Evolutionary conservation across 805 yeast genomes (phyloP), one percentile per base, ranked within the genome.

Genomic region (Brettanomyces anomalus): DNA sequence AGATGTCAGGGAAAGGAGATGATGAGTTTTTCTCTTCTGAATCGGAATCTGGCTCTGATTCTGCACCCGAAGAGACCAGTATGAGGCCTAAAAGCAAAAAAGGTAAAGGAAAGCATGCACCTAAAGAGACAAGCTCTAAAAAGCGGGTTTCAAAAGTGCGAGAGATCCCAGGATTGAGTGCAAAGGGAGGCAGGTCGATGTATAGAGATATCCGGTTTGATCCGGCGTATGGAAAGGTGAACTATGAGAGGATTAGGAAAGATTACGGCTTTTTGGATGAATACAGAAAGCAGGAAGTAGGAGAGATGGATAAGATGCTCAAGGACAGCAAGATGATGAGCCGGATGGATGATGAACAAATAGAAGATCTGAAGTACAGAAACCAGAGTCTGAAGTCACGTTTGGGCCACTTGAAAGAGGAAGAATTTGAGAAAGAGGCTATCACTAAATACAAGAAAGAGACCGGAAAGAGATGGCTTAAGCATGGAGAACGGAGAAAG

Each of bases 251-350:
- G 45, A 74, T 85, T 15, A 70, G 97, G 46, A 76, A 78, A 54
- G 81, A 90, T 55, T 93, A 93, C 65, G 73, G 77, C 36, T 93
- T 93, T 57, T 65, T 93, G 45, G 95, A 88, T 60, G 88, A 83
- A 33, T 93, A 93, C 60, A 73, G 97, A 59, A 70, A 80, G 49
- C 61, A 68, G 7, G 98, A 93, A 58, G 70, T 93, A 33, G 50
- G 62, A 2, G 76, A 79, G 36, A 70, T 90, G 68, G 68, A 76
- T 40, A 49, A 58, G 16, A 59, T 80, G 36, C 60, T 85, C 32
- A 76, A 73, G 43, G 81, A 82, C 66, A 71, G 64, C 52, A 76
- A 61, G 62, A 66, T 52, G 46, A 56, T 48, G 62, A 68, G 49
- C 46, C 66, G 58, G 10, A 49, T 76, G 49, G 55, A 64, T 17